Percentiles rank a stretch among this genome's conserved stretches.
Conservation (phyloP, 352 stramenopile species). For the Saprolegnia diclina region DNA sequence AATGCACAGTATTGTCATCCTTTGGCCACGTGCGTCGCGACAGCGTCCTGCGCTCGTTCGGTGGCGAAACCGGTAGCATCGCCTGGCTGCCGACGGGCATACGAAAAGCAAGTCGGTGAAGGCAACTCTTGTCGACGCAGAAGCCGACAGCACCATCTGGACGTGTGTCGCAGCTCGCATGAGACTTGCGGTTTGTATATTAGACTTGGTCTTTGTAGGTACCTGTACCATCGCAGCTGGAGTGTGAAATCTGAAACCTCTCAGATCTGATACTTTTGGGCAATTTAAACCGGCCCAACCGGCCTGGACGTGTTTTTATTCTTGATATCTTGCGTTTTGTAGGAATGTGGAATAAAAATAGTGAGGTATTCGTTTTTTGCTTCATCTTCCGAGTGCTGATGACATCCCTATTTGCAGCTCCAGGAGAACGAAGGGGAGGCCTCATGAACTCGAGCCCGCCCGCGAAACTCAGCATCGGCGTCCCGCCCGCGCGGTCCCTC, state of each 20-base stretch:
- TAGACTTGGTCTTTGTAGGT: not conserved
- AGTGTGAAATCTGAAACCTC: not conserved
- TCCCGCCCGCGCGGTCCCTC: slow-evolving; percentile 3
- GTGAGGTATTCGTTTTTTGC: not conserved
- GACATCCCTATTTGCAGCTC: slow-evolving; percentile 16
- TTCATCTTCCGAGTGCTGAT: not conserved
- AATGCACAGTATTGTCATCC: too few species aligned
- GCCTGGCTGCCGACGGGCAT: too few species aligned
- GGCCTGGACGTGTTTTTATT: not conserved
- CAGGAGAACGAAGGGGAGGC: slow-evolving; percentile 3
- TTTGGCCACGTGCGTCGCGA: too few species aligned
- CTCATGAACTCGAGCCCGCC: slow-evolving; percentile 17
- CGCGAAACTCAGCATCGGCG: slow-evolving; percentile 18
- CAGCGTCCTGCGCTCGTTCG: too few species aligned
- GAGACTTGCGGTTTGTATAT: not conserved
- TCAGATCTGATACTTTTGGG: not conserved
- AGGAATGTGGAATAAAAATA: not conserved
- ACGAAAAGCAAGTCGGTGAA: not conserved
- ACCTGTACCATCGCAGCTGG: not conserved
- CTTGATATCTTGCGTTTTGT: not conserved
- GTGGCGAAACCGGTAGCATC: too few species aligned
- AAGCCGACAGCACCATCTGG: not conserved
- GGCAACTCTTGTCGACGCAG: not conserved
- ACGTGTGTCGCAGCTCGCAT: not conserved
- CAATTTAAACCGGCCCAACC: too few species aligned